phyloP scores from a whole-genome alignment of 2,329 filamentous ascomycete genomes.

The Colletotrichum liriopes region DNA sequence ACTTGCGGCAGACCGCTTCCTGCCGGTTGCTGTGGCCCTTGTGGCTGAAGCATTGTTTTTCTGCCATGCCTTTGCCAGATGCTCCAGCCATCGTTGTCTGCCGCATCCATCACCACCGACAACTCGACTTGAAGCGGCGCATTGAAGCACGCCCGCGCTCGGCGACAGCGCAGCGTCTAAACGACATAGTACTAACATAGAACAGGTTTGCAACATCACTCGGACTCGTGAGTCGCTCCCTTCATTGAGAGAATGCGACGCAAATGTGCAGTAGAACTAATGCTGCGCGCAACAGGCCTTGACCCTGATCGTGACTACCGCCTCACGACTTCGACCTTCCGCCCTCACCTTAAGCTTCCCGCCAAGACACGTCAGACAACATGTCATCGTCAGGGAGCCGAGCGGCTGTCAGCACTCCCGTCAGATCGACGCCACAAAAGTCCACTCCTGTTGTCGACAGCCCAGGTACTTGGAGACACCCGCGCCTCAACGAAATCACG shows the following conservation, averaged over 20 bases:
- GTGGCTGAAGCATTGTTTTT: conserved; percentile 43
- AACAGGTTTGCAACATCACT: conserved; percentile 39
- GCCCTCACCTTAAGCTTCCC: not conserved
- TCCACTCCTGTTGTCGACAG: conserved; percentile 60
- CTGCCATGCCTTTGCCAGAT: conserved; percentile 31
- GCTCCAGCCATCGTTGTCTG: conserved; percentile 7
- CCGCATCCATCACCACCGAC: conserved; percentile 34
- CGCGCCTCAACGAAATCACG: conserved; percentile 88
- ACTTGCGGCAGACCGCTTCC: conserved; percentile 35
- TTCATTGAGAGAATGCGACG: not conserved
- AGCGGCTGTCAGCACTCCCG: conserved; percentile 52
- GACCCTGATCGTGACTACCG: conserved; percentile 36
- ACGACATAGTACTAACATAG: conserved; percentile 46
- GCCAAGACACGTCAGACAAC: conserved; percentile 8
- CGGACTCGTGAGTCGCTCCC: conserved; percentile 17
- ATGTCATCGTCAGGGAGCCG: conserved; percentile 52
- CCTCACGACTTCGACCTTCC: conserved; percentile 16
- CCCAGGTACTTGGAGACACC: conserved; percentile 92
- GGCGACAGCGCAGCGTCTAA: conserved; percentile 41
- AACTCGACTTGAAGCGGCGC: conserved; percentile 39
- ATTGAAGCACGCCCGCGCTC: conserved; percentile 40
- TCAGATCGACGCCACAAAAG: conserved; percentile 59
- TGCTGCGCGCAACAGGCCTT: conserved; percentile 28
- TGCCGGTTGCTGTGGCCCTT: conserved; percentile 39
- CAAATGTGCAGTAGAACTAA: conserved; percentile 18